Percentiles rank a stretch among this genome's conserved stretches.
Evolutionary conservation across 108 stramenopile genomes (phyloP).

Genomic region (Schizochytrium sp.): DNA sequence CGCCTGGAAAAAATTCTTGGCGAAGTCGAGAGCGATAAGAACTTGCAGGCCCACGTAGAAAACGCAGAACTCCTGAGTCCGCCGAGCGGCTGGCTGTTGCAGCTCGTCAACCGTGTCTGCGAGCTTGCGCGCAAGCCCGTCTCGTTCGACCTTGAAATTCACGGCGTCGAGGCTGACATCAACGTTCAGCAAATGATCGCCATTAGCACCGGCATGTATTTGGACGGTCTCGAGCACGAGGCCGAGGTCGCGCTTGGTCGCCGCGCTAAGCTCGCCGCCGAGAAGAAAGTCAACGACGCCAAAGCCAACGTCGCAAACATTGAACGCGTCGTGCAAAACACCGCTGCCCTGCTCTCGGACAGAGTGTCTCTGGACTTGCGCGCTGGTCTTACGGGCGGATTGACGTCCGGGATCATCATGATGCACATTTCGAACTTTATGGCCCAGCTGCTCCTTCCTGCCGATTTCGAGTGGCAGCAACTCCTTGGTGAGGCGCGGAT

Average conservation of each 20-base stretch:
- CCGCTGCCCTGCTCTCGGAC: neutral
- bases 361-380: neutral
- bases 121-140: conserved; percentile 7
- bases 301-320: neutral
- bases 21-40: neutral
- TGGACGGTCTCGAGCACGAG: conserved; percentile 1
- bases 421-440: neutral
- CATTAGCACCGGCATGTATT: neutral
- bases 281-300: neutral
- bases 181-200: neutral
- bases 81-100: neutral
- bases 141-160: neutral
- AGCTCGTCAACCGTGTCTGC: neutral
- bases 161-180: neutral
- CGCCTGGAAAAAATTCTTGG: neutral
- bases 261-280: neutral
- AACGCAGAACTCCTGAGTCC: neutral
- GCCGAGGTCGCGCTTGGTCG: neutral
- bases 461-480: neutral
- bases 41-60: neutral
- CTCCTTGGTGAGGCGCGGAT: neutral
- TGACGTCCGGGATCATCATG: neutral
- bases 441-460: neutral
- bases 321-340: neutral
- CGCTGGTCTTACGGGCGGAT: neutral